Evolutionary conservation across 352 stramenopile species (phyloP).

Genomic region (Blastocystis sp.): DNA sequence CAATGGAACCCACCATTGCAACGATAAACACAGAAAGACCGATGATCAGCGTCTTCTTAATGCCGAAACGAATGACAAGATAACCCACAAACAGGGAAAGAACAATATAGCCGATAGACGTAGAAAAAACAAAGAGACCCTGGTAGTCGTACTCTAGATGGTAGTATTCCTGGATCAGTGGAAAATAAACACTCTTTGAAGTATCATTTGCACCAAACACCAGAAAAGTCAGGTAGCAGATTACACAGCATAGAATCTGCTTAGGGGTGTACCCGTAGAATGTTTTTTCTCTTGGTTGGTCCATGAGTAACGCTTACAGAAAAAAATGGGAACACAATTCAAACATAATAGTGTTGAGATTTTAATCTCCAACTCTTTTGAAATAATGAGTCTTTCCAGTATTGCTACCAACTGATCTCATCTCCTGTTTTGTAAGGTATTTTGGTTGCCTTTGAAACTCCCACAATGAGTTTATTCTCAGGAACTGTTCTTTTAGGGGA

Average conservation of each 20-base stretch:
- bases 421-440: not conserved
- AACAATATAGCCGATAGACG: constrained; percentile 10
- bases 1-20: not conserved
- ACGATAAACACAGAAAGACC: not conserved
- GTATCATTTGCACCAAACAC: constrained; percentile 18
- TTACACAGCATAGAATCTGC: constrained; percentile 17
- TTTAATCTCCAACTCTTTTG: not conserved
- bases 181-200: not conserved
- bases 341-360: not conserved
- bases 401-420: not conserved
- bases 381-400: not conserved
- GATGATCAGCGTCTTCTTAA: not conserved
- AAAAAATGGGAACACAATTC: not conserved
- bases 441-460: not conserved
- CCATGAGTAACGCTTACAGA: not conserved
- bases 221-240: constrained; percentile 20
- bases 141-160: constrained; percentile 50
- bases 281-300: not conserved
- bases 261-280: constrained; percentile 25
- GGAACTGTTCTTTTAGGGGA: constrained; percentile 52
- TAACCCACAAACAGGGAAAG: constrained; percentile 49
- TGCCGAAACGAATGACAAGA: not conserved
- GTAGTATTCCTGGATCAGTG: constrained; percentile 26
- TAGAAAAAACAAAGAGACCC: constrained; percentile 8
- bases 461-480: constrained; percentile 51